A percentile compares a stretch with the other conserved stretches of the same genome.
Conservation (phyloP, 139 green algal species). For the Zygnema cylindricum region DNA sequence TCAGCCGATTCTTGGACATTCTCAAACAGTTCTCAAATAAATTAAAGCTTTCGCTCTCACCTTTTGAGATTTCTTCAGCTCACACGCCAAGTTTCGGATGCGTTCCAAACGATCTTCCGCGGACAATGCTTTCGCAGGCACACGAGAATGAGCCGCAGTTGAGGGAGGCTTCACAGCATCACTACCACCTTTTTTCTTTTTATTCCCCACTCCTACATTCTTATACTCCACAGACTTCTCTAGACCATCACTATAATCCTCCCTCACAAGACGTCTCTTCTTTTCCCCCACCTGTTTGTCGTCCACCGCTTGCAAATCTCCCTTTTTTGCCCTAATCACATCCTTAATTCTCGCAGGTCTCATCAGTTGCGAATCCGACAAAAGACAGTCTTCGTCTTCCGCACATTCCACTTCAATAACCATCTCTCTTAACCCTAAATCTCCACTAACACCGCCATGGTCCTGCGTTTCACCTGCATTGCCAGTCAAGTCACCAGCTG, state of each 20-base stretch:
- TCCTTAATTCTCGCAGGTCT: not conserved
- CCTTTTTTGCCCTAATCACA: not conserved
- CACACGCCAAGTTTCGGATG: constrained; percentile 23
- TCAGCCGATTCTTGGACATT: too few species aligned
- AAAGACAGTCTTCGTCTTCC: not conserved
- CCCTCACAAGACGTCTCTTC: not conserved
- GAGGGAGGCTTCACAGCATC: not conserved
- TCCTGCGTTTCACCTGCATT: too few species aligned
- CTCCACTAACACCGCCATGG: not conserved
- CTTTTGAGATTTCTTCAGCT: constrained; percentile 46
- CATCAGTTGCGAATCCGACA: not conserved
- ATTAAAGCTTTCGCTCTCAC: too few species aligned
- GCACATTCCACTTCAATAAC: not conserved
- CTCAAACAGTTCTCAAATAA: too few species aligned
- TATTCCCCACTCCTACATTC: not conserved
- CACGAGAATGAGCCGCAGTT: constrained; percentile 26
- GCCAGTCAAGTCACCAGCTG: too few species aligned
- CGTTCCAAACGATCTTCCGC: constrained; percentile 23
- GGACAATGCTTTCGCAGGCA: constrained; percentile 26
- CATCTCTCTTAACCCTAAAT: not conserved
- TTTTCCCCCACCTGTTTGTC: not conserved
- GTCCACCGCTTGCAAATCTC: not conserved
- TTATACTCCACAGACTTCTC: too few species aligned
- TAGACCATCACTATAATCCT: too few species aligned
- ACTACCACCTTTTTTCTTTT: not conserved